Conservation (phyloP, 2,329 filamentous ascomycete genomes). For the Tolypocladium sp. region DNA sequence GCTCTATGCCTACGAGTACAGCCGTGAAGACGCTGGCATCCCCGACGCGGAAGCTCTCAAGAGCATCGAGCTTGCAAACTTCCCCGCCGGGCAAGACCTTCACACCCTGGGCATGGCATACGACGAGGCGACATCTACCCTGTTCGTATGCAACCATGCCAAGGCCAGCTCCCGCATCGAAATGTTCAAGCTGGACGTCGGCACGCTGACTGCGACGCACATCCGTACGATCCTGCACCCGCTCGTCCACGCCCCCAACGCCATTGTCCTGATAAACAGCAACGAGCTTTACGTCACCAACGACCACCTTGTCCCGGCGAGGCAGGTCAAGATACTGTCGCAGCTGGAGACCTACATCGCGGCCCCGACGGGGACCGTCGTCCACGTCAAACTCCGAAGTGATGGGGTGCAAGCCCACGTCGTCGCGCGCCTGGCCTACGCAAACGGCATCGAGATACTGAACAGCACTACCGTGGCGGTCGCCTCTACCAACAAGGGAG, state of each 20-base stretch:
- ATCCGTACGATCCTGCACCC: conserved; percentile 26
- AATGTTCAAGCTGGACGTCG: conserved; percentile 26
- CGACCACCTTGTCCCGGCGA: conserved; percentile 23
- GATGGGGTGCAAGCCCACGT: conserved; percentile 11
- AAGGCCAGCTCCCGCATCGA: conserved; percentile 25
- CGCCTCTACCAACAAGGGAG: conserved; percentile 20
- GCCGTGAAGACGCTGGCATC: background rate
- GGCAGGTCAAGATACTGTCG: conserved; percentile 13
- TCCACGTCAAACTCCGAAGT: conserved; percentile 20
- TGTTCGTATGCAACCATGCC: conserved; percentile 29
- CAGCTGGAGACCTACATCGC: conserved; percentile 24
- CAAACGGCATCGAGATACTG: conserved; percentile 31
- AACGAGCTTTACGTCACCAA: conserved; percentile 32
- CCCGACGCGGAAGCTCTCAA: conserved; percentile 10
- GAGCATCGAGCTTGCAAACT: conserved; percentile 11
- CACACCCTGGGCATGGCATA: conserved; percentile 31
- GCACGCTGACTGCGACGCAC: conserved; percentile 22
- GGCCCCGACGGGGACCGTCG: conserved; percentile 21
- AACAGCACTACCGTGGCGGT: conserved; percentile 28
- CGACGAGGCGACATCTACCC: conserved; percentile 20
- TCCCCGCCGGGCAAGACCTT: conserved; percentile 21
- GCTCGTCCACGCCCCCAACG: conserved; percentile 28
- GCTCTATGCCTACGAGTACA: conserved; percentile 29
- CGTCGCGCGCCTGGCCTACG: conserved; percentile 24
- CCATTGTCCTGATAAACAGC: conserved; percentile 22